These are phyloP conservation scores for Amborella trichopoda DNA, from an alignment of 164 flowering plant species.

Conservation along the genomic window DNA sequence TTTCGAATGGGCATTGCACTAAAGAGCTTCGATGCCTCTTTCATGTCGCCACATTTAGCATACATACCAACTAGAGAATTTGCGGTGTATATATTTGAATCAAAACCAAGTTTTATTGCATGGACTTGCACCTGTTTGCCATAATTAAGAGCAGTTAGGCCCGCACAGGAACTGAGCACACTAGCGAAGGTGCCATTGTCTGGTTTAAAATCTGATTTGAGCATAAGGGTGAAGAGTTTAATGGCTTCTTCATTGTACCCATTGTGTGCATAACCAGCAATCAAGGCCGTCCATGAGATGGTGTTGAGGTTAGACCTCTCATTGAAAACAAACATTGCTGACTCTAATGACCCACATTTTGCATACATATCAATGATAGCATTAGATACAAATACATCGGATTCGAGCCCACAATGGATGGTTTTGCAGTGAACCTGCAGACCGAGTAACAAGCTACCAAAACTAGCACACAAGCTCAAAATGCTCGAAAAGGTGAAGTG, in stretches of 20 bases:
- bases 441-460: neutral
- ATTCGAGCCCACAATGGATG: neutral
- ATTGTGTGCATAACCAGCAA: constrained; percentile 39
- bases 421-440: neutral
- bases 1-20: constrained; percentile 26
- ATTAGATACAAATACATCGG: neutral
- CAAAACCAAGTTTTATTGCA: constrained; percentile 20
- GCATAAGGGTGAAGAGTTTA: constrained; percentile 42
- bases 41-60: constrained; percentile 56
- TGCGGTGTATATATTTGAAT: constrained; percentile 33
- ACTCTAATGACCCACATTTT: constrained; percentile 2
- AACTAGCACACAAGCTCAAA: neutral
- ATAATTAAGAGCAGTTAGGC: constrained; percentile 20
- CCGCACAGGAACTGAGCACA: constrained; percentile 60
- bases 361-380: constrained; percentile 2
- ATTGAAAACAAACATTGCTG: neutral
- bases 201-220: constrained; percentile 21
- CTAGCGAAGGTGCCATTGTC: constrained; percentile 50
- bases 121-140: constrained; percentile 45
- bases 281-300: constrained; percentile 46
- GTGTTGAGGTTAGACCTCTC: constrained; percentile 38
- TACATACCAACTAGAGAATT: constrained; percentile 74
- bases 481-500: neutral
- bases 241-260: constrained; percentile 50
- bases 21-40: constrained; percentile 46